Evolutionary conservation across 176 grass and related monocot species (phyloP).

Genomic region (Paspalum vaginatum): DNA sequence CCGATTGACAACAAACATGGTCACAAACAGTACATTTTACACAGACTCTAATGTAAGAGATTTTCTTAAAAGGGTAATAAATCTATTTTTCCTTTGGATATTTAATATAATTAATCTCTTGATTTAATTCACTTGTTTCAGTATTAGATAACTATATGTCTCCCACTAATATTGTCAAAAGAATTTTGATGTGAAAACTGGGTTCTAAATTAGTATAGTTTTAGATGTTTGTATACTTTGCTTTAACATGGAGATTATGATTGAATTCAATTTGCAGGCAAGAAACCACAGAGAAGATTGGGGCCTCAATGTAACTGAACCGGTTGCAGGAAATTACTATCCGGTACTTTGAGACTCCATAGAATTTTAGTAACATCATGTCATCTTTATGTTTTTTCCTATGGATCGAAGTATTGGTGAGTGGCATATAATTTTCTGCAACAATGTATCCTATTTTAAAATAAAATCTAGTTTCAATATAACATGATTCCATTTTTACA

Average conservation of each 20-base stretch:
- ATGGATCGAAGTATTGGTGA: not conserved
- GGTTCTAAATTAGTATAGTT: not conserved
- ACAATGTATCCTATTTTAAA: not conserved
- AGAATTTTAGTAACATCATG: not conserved
- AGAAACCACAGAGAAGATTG: conserved; percentile 87
- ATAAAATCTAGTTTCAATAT: not conserved
- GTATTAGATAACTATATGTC: not conserved
- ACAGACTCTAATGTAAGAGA: conserved; percentile 93
- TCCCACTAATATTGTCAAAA: not conserved
- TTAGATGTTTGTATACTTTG: not conserved
- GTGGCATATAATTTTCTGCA: not conserved
- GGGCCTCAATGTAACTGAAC: conserved; percentile 75
- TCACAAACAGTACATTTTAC: conserved; percentile 69
- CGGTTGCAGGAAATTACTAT: conserved; percentile 90
- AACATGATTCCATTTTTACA: not conserved
- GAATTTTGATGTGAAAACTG: not conserved
- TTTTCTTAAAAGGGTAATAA: conserved; percentile 85
- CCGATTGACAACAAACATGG: conserved; percentile 79
- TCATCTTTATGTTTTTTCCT: not conserved
- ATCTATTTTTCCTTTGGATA: not conserved
- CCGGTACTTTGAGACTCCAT: conserved; percentile 54
- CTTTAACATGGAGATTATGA: conserved; percentile 23
- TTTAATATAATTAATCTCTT: not conserved
- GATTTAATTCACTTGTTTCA: not conserved
- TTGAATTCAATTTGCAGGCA: conserved; percentile 54